phyloP scores from a whole-genome alignment of 441 rosid species.

The Euphorbia schlechtendalii region DNA sequence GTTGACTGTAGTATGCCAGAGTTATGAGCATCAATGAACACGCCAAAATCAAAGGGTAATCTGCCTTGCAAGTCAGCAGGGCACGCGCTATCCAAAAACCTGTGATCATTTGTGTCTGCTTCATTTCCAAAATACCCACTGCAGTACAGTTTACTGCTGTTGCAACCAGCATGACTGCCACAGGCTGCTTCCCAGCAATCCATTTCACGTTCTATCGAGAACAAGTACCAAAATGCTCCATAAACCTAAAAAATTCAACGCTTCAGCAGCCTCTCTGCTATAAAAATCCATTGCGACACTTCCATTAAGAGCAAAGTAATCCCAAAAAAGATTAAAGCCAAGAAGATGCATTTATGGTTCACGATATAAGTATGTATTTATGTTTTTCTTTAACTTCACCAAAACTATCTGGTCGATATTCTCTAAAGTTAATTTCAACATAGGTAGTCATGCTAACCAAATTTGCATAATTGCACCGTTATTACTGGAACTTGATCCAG shows the following conservation, averaged over 20 bases:
- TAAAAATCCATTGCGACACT: neutral
- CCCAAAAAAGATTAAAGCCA: conserved; percentile 49
- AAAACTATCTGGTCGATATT: neutral
- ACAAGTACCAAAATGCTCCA: conserved; percentile 35
- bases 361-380: too few relatives aligned
- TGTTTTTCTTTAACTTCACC: neutral
- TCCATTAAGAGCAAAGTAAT: neutral
- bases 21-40: conserved; percentile 53
- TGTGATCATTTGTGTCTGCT: conserved; percentile 1
- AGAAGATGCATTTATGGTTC: neutral
- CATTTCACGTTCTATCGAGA: conserved; percentile 51
- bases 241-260: conserved; percentile 34
- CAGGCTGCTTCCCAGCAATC: conserved; percentile 75
- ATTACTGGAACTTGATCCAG: conserved; percentile 11
- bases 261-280: neutral
- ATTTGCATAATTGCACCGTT: neutral
- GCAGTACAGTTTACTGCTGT: conserved; percentile 34
- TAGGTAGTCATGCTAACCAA: too few relatives aligned
- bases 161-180: conserved; percentile 22
- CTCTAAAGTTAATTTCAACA: too few relatives aligned
- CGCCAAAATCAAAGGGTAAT: conserved; percentile 61
- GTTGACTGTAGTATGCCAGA: conserved; percentile 57
- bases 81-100: conserved; percentile 36
- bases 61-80: conserved; percentile 35
- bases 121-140: neutral